Percentiles rank a stretch among this genome's conserved stretches.
Conservation (phyloP, 345 rosid genomes). For the Pelargonium nanum region DNA sequence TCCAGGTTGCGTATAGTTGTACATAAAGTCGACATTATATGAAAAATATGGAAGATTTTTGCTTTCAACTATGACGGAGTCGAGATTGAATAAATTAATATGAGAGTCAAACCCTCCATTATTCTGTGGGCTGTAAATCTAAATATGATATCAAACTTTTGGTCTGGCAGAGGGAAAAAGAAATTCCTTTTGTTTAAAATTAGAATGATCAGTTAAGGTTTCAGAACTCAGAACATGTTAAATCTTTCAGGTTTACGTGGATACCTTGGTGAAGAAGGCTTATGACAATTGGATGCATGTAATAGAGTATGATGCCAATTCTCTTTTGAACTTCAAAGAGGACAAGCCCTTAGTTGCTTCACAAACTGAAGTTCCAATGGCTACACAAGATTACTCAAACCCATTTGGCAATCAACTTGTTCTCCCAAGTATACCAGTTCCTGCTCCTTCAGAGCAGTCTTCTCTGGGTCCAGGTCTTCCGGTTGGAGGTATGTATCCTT, state of each 20-base stretch:
- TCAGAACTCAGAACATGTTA: conserved; percentile 4
- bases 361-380: conserved; percentile 20
- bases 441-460: conserved; percentile 44
- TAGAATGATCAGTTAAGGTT: neutral
- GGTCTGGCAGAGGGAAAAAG: no score
- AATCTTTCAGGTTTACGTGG: conserved; percentile 55
- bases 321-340: conserved; percentile 47
- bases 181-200: neutral
- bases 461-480: conserved; percentile 36
- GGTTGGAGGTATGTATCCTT: conserved; percentile 40
- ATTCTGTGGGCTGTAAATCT: no score
- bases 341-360: conserved; percentile 24
- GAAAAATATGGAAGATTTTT: no score
- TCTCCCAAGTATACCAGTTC: conserved; percentile 32
- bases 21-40: no score
- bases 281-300: conserved; percentile 97
- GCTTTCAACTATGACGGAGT: no score
- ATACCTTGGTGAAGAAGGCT: conserved; percentile 81
- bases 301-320: conserved; percentile 76
- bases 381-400: conserved; percentile 29
- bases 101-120: no score
- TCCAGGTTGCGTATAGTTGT: no score
- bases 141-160: no score
- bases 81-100: no score
- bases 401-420: conserved; percentile 27